Base-by-base conservation (phyloP, 768 basidiomycete species). In the Hydnomerulius pinastri region DNA sequence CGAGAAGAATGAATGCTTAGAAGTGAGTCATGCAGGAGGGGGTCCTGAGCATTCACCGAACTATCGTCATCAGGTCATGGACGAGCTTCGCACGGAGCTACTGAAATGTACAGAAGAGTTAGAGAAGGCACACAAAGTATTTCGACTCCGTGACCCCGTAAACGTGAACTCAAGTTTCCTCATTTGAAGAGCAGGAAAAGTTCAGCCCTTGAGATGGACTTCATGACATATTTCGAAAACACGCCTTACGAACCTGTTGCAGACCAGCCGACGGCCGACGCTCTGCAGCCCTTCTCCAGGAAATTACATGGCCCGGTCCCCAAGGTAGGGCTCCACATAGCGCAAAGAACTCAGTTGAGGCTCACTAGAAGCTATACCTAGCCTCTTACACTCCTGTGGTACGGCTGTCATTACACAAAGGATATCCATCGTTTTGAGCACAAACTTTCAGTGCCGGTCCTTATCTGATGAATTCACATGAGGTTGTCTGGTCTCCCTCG, bases 401-500 rank as follows among this genome's bases (percentile, higher is more conserved):
- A 47, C 15, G 55, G n/a, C n/a, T n/a, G n/a, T n/a, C n/a, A n/a
- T n/a, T n/a, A n/a, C n/a, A n/a, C n/a, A n/a, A n/a, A n/a, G n/a
- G n/a, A n/a, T n/a, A n/a, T n/a, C n/a, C 40, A 25, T 44, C 24
- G 2, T 23, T 45, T 6, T 15, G n/a, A 4, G 8, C 37, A 43
- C 42, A 15, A 17, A 1, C 29, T n/a, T n/a, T n/a, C 29, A 60
- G 62, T 30, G 11, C 53, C 32, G 45, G 43, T 10, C 49, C 54
- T 12, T 60, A 46, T 21, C 44, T 51, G n/a, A 32, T 64, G 28
- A n/a, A 48, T 30, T 13, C 1, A 33, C 28, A 49, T 1, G 61
- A 64, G 28, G 51, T 66, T 1, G 49, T 66, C 12, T 68, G 67
- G 56, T 53, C 56, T 23, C 24, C 38, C 2, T 51, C 49, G 12